phyloP scores from a whole-genome alignment of 148 eudicot species.

The Amaranthus palmeri region DNA sequence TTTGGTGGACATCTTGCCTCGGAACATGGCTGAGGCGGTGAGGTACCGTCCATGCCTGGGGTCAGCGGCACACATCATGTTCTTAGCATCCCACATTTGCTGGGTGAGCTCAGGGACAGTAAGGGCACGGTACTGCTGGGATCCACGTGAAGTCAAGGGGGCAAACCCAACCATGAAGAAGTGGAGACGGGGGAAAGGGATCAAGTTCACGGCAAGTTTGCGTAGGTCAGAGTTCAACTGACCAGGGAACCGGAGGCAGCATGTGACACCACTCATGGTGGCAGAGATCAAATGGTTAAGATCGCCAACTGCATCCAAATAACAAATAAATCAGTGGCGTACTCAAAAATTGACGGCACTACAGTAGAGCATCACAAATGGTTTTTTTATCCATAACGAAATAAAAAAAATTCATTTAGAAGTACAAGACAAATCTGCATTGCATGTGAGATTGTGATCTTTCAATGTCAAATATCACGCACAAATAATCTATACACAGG shows the following conservation, averaged over 20 bases:
- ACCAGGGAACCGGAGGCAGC: conserved; percentile 68
- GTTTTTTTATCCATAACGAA: no score
- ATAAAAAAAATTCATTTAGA: no score
- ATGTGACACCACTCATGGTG: conserved; percentile 74
- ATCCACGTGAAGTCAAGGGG: conserved; percentile 67
- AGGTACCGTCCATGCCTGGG: conserved; percentile 75
- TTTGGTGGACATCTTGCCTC: conserved; percentile 75
- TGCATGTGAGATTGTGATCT: no score
- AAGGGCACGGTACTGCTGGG: conserved; percentile 75
- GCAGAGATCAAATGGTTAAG: conserved; percentile 70
- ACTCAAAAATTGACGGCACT: not conserved
- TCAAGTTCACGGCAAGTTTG: conserved; percentile 45
- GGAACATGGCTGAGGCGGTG: conserved; percentile 75
- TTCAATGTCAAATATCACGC: no score
- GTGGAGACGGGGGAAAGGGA: conserved; percentile 56
- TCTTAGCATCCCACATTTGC: conserved; percentile 82
- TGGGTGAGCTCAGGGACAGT: conserved; percentile 76
- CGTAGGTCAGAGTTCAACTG: conserved; percentile 53
- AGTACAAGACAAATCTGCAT: no score
- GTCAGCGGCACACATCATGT: conserved; percentile 88
- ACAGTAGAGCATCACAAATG: not conserved
- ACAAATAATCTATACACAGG: no score
- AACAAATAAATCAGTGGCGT: not conserved
- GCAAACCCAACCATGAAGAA: conserved; percentile 76
- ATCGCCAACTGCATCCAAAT: conserved; percentile 50